A percentile compares a stretch with the other conserved stretches of the same genome.
Evolutionary conservation across 257 asterid genomes (phyloP).

Genomic region (Leonotis leonurus): DNA sequence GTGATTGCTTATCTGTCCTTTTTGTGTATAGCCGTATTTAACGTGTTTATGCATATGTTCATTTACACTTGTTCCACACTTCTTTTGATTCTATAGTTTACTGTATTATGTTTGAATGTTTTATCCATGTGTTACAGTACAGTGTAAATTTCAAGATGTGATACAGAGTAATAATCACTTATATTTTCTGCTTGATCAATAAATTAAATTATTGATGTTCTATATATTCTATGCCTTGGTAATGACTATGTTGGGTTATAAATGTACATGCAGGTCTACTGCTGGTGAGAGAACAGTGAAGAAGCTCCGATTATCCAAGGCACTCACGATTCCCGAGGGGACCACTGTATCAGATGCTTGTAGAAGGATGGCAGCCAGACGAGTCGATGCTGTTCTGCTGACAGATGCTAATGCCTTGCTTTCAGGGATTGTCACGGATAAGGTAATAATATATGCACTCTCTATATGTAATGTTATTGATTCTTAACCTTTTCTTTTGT

Average conservation of each 20-base stretch:
- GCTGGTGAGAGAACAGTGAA: conserved; percentile 89
- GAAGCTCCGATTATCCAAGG: conserved; percentile 83
- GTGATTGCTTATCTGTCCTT: background rate
- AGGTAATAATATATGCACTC: conserved; percentile 33
- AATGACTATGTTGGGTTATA: background rate
- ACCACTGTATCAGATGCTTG: conserved; percentile 86
- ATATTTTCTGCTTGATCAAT: background rate
- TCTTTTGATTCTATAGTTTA: background rate
- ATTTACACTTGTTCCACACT: background rate
- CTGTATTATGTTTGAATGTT: background rate
- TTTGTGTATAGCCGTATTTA: background rate
- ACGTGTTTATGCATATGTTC: background rate
- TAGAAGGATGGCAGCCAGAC: conserved; percentile 84
- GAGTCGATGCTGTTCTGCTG: conserved; percentile 82
- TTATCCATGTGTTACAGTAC: background rate
- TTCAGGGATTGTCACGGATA: conserved; percentile 93
- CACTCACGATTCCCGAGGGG: conserved; percentile 88
- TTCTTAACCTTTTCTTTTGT: background rate
- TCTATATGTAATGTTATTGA: background rate
- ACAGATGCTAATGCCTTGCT: conserved; percentile 89
- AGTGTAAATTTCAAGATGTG: background rate
- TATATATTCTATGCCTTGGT: background rate
- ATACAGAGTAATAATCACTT: background rate
- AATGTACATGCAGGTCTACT: conserved; percentile 33
- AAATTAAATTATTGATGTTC: background rate